Percentiles rank a stretch among this genome's conserved stretches.
Evolutionary conservation across 1,284 basidiomycete species (phyloP).

Genomic region (Ustilago cynodontis): DNA sequence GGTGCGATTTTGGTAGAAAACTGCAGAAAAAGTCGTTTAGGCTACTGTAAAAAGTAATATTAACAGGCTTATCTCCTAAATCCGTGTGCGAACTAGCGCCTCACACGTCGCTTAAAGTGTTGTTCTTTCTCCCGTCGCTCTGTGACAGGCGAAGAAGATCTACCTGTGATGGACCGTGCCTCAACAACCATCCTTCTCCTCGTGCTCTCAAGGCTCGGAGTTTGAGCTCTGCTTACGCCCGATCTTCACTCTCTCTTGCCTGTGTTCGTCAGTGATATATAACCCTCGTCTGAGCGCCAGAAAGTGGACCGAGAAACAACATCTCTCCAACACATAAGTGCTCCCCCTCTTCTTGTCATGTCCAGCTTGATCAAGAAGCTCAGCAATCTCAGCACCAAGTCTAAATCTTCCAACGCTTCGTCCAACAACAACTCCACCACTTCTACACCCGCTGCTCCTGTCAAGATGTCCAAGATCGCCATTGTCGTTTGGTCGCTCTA

Average conservation of each 20-base stretch:
- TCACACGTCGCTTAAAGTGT: no score
- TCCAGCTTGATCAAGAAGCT: constrained; percentile 42
- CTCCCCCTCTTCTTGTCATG: constrained; percentile 13
- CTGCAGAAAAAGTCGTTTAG: no score
- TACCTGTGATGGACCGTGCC: neutral
- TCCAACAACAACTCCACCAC: constrained; percentile 17
- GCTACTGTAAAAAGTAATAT: no score
- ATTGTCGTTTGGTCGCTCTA: constrained; percentile 53
- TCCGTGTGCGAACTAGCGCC: neutral
- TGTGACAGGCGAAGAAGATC: no score
- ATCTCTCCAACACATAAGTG: no score
- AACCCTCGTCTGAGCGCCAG: no score
- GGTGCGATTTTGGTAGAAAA: no score
- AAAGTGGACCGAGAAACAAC: no score
- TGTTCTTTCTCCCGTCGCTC: no score
- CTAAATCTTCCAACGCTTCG: constrained; percentile 34
- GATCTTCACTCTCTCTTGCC: neutral
- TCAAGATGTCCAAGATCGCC: constrained; percentile 59
- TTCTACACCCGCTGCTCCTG: constrained; percentile 28
- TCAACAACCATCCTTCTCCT: no score
- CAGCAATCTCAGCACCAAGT: constrained; percentile 46
- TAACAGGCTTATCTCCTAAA: constrained; percentile 7
- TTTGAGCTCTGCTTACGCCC: neutral
- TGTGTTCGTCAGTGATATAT: no score
- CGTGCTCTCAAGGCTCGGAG: neutral